Conservation (phyloP, 2,329 filamentous ascomycete species). For the Fusarium anguioides region DNA sequence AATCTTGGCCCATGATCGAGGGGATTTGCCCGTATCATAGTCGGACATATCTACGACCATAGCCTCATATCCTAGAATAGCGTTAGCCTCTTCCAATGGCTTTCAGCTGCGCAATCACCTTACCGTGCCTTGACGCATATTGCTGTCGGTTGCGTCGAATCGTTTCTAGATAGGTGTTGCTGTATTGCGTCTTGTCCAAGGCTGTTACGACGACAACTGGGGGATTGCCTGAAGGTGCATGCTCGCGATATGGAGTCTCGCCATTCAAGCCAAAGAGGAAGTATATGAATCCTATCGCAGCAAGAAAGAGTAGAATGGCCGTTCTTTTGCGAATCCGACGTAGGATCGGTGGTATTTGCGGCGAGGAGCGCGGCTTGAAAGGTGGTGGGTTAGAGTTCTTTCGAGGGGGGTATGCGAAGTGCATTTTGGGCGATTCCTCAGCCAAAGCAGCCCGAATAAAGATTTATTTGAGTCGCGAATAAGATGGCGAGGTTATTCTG, state of each 20-base stretch:
- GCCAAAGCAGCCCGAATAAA: not conserved
- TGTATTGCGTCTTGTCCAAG: constrained; percentile 74
- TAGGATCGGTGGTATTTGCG: constrained; percentile 62
- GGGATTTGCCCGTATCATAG: constrained; percentile 74
- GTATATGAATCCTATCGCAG: constrained; percentile 69
- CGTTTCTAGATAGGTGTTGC: constrained; percentile 74
- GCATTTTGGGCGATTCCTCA: constrained; percentile 67
- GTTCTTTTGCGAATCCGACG: constrained; percentile 73
- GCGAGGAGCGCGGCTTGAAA: constrained; percentile 71
- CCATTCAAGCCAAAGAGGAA: constrained; percentile 60
- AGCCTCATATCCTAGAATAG: constrained; percentile 78
- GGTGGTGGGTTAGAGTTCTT: constrained; percentile 82
- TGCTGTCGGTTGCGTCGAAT: constrained; percentile 84
- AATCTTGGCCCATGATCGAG: constrained; percentile 78
- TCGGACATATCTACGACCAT: constrained; percentile 83
- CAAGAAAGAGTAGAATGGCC: constrained; percentile 64
- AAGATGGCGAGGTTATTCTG: not conserved
- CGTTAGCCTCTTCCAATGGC: constrained; percentile 11
- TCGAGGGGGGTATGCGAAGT: constrained; percentile 88
- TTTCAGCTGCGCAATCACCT: constrained; percentile 38
- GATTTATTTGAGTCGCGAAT: constrained; percentile 1
- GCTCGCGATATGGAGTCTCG: constrained; percentile 49
- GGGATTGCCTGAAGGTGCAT: constrained; percentile 64
- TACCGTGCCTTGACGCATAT: constrained; percentile 90
- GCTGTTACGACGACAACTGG: constrained; percentile 86